Conservation (phyloP, 1,284 basidiomycete genomes). For the Malassezia equina region DNA sequence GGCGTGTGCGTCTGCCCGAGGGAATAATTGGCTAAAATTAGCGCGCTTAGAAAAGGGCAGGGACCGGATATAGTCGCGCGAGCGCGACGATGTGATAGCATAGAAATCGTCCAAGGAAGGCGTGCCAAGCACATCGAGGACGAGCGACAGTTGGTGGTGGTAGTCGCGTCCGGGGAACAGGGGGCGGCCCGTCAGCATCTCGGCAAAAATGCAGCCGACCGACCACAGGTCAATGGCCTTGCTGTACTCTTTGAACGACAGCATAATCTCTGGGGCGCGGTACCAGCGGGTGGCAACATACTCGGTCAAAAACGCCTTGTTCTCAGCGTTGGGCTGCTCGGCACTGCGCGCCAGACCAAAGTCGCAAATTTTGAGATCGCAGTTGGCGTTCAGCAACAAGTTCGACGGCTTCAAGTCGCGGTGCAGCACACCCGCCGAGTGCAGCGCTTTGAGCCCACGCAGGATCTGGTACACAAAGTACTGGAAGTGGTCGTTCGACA, state of each 20-base stretch:
- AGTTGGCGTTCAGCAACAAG: slow-evolving; percentile 43
- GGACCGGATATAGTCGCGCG: slow-evolving; percentile 82
- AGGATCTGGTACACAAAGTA: slow-evolving; percentile 78
- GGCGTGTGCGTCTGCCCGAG: slow-evolving; percentile 56
- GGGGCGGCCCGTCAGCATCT: slow-evolving; percentile 81
- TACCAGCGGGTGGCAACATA: slow-evolving; percentile 48
- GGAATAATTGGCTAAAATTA: slow-evolving; percentile 65
- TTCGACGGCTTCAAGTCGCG: slow-evolving; percentile 45
- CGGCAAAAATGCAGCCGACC: slow-evolving; percentile 82
- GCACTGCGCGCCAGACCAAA: slow-evolving; percentile 47
- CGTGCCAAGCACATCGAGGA: slow-evolving; percentile 56
- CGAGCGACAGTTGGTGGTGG: slow-evolving; percentile 54
- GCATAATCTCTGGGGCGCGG: slow-evolving; percentile 47
- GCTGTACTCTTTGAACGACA: slow-evolving; percentile 48
- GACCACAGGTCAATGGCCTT: slow-evolving; percentile 60
- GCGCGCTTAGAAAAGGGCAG: slow-evolving; percentile 80
- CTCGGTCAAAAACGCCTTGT: slow-evolving; percentile 47
- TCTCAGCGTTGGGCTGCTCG: slow-evolving; percentile 41
- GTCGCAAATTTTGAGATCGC: slow-evolving; percentile 47
- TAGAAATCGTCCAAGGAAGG: slow-evolving; percentile 58
- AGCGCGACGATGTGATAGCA: slow-evolving; percentile 64
- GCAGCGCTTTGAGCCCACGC: slow-evolving; percentile 46
- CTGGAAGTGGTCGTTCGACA: slow-evolving; percentile 70
- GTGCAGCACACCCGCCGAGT: slow-evolving; percentile 45
- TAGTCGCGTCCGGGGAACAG: slow-evolving; percentile 65